These are phyloP conservation scores for Xylariaceae sp. DNA, from an alignment of 2,329 filamentous ascomycete species.

Conservation along the genomic window DNA sequence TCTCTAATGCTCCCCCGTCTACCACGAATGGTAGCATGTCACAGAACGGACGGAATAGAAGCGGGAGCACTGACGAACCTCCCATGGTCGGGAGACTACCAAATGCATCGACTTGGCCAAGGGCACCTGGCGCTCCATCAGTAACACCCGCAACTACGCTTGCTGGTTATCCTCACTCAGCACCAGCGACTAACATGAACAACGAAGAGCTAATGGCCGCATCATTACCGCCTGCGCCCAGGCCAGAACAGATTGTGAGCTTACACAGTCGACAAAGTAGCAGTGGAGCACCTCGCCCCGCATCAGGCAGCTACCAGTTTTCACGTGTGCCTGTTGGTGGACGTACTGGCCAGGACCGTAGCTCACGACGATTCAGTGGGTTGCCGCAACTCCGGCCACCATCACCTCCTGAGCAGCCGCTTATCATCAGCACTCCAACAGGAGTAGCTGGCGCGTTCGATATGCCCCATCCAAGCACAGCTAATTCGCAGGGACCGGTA, in stretches of 20 bases:
- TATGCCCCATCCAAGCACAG: conserved; percentile 45
- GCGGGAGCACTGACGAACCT: conserved; percentile 10
- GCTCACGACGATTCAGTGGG: conserved; percentile 32
- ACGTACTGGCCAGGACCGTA: conserved; percentile 35
- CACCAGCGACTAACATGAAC: conserved; percentile 43
- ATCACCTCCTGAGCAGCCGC: conserved; percentile 54
- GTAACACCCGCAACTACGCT: conserved; percentile 32
- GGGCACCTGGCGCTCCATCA: conserved; percentile 36
- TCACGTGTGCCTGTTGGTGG: conserved; percentile 49
- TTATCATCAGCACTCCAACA: conserved; percentile 66
- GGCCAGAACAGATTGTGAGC: conserved; percentile 48
- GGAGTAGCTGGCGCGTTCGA: conserved; percentile 62
- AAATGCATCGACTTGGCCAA: conserved; percentile 56
- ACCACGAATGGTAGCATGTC: conserved; percentile 12
- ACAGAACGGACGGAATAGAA: neutral
- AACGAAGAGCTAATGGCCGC: conserved; percentile 43
- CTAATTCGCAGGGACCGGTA: conserved; percentile 47
- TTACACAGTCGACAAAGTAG: conserved; percentile 47
- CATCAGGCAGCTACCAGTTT: conserved; percentile 52
- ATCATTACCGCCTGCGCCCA: conserved; percentile 47
- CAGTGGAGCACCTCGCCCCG: conserved; percentile 45
- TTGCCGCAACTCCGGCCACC: conserved; percentile 34
- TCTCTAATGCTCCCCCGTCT: conserved; percentile 21
- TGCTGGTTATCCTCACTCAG: conserved; percentile 50
- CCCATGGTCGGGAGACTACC: conserved; percentile 37